Evolutionary conservation across 2,329 filamentous ascomycete species (phyloP).

Genomic region (Onygenales sp.): DNA sequence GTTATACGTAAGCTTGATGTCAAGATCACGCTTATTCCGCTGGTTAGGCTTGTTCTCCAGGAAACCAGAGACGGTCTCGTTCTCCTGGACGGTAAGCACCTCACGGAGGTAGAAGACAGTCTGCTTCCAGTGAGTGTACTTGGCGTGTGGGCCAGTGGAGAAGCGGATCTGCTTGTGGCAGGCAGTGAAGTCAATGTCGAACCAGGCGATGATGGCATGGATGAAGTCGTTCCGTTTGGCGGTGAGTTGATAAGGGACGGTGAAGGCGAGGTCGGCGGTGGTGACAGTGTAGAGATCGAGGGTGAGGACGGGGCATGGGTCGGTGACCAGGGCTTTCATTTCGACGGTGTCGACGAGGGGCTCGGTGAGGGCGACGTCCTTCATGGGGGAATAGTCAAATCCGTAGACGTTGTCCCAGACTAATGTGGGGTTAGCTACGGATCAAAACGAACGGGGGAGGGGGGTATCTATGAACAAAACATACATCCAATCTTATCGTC

Average conservation of each 20-base stretch:
- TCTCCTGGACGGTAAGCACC: constrained; percentile 81
- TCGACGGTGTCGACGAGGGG: constrained; percentile 97
- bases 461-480: constrained; percentile 27
- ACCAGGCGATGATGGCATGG: constrained; percentile 95
- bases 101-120: constrained; percentile 97
- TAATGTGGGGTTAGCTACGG: constrained; percentile 33
- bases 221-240: constrained; percentile 86
- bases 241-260: constrained; percentile 63
- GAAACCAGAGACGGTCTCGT: constrained; percentile 65
- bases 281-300: constrained; percentile 91
- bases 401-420: constrained; percentile 99
- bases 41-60: constrained; percentile 80
- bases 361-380: constrained; percentile 85
- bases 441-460: not conserved
- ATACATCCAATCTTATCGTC: constrained; percentile 99
- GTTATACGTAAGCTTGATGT: constrained; percentile 78
- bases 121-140: constrained; percentile 99
- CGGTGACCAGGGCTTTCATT: constrained; percentile 91
- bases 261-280: constrained; percentile 73
- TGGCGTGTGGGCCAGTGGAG: constrained; percentile 93
- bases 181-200: constrained; percentile 96
- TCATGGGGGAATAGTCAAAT: constrained; percentile 91
- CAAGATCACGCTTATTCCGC: constrained; percentile 89
- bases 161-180: constrained; percentile 98
- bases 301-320: constrained; percentile 73